Evolutionary conservation across 2,329 filamentous ascomycete genomes (phyloP).

Genomic region (Tolypocladium cylindrosporum): DNA sequence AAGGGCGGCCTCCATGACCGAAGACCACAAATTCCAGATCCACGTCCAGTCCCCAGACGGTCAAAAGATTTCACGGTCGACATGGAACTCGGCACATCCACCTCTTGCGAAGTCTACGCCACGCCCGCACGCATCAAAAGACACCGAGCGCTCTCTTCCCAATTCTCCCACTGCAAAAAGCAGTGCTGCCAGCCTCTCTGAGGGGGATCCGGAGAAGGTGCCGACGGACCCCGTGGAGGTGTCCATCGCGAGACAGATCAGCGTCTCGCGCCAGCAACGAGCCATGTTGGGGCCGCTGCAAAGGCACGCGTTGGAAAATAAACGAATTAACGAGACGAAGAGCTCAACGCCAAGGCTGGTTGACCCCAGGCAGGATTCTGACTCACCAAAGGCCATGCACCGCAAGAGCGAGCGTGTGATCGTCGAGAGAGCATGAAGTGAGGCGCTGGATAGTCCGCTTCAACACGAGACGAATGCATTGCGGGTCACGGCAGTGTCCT

Average conservation of each 20-base stretch:
- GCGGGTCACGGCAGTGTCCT: background rate
- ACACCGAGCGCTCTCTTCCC: background rate
- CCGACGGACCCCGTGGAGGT: slow-evolving; percentile 50
- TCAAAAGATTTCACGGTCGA: background rate
- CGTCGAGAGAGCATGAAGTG: slow-evolving; percentile 32
- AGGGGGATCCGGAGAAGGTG: slow-evolving; percentile 15
- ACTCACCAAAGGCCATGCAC: slow-evolving; percentile 25
- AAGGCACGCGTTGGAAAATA: slow-evolving; percentile 7
- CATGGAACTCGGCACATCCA: slow-evolving; percentile 4
- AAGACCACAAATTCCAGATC: background rate
- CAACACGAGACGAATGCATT: background rate
- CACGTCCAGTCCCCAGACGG: background rate
- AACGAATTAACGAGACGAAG: slow-evolving; percentile 23
- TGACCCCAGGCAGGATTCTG: slow-evolving; percentile 18
- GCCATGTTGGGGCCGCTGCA: slow-evolving; percentile 47
- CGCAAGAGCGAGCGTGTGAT: slow-evolving; percentile 45
- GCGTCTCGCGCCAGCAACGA: slow-evolving; percentile 51
- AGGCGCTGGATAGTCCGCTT: background rate
- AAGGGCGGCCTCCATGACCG: background rate
- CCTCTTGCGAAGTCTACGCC: background rate
- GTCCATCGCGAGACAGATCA: slow-evolving; percentile 60
- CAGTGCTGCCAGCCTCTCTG: background rate
- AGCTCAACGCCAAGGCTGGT: slow-evolving; percentile 37
- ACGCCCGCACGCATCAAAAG: background rate
- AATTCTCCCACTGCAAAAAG: background rate